Evolutionary conservation across 306 rosid genomes (phyloP).

Genomic region (Alnus rubra): DNA sequence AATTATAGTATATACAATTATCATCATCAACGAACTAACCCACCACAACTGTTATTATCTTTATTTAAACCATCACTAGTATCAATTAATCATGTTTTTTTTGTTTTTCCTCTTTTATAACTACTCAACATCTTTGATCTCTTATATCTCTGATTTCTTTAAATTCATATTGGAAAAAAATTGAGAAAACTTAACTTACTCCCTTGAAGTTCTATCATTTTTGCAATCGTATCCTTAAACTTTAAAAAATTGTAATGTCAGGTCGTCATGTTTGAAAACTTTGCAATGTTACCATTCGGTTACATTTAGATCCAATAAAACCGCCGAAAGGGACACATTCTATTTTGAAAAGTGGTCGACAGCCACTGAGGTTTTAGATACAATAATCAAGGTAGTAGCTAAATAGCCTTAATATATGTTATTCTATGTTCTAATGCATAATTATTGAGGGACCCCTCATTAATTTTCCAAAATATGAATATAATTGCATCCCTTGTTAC

Average conservation of each 20-base stretch:
- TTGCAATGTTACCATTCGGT: no score
- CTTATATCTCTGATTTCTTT: background rate
- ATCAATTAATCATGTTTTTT: background rate
- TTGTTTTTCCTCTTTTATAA: background rate
- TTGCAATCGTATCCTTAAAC: no score
- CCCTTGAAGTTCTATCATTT: no score
- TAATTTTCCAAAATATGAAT: background rate
- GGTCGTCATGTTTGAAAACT: no score
- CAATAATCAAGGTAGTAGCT: background rate
- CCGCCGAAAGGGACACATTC: background rate
- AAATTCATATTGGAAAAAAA: background rate
- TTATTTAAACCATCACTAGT: background rate
- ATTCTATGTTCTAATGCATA: background rate
- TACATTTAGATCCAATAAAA: background rate
- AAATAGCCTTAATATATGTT: background rate
- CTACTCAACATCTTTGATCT: background rate
- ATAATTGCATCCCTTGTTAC: background rate
- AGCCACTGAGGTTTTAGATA: background rate
- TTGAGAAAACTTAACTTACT: no score
- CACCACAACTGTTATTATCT: background rate
- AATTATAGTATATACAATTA: background rate
- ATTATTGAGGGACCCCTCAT: background rate
- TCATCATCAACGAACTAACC: background rate
- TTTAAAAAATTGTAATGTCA: no score
- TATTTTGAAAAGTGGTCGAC: background rate